Evolutionary conservation across 1,139 yeast species (phyloP).

Genomic region (Saccharomyces hybrid): DNA sequence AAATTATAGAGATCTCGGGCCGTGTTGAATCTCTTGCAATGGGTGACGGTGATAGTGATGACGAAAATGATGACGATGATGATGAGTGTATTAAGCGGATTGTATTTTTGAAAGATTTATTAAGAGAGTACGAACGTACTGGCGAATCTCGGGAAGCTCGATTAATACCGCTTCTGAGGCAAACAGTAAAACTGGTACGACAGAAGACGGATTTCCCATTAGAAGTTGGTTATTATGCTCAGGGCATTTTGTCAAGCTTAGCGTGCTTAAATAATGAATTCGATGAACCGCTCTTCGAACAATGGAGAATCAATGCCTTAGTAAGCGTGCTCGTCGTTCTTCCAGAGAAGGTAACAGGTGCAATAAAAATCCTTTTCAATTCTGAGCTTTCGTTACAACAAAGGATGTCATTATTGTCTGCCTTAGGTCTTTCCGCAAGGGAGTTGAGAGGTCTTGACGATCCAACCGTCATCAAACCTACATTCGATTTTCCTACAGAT

Average conservation of each 20-base stretch:
- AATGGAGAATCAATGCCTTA: conserved; percentile 47
- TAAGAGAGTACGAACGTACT: conserved; percentile 21
- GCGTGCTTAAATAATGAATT: conserved; percentile 42
- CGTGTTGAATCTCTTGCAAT: conserved; percentile 9
- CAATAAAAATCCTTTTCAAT: conserved; percentile 41
- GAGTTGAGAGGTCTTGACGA: conserved; percentile 58
- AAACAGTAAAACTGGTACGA: conserved; percentile 31
- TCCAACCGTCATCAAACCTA: conserved; percentile 32
- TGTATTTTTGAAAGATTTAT: conserved; percentile 34
- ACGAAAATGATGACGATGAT: conserved; percentile 23
- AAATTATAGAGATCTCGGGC: background rate
- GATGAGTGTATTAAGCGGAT: conserved; percentile 10
- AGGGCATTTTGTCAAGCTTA: conserved; percentile 39
- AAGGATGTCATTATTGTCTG: conserved; percentile 48
- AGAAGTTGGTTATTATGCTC: conserved; percentile 39
- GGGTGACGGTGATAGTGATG: conserved; percentile 19
- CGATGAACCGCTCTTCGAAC: conserved; percentile 49
- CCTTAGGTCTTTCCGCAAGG: conserved; percentile 53
- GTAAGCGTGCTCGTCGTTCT: conserved; percentile 48
- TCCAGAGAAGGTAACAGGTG: conserved; percentile 36
- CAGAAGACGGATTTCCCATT: conserved; percentile 32
- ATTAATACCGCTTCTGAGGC: conserved; percentile 21
- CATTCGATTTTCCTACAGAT: conserved; percentile 32
- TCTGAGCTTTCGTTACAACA: conserved; percentile 67
- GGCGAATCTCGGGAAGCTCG: conserved; percentile 10